These are phyloP conservation scores for Penicillium angulare DNA, from an alignment of 495 filamentous ascomycete genomes.

Conservation along the genomic window DNA sequence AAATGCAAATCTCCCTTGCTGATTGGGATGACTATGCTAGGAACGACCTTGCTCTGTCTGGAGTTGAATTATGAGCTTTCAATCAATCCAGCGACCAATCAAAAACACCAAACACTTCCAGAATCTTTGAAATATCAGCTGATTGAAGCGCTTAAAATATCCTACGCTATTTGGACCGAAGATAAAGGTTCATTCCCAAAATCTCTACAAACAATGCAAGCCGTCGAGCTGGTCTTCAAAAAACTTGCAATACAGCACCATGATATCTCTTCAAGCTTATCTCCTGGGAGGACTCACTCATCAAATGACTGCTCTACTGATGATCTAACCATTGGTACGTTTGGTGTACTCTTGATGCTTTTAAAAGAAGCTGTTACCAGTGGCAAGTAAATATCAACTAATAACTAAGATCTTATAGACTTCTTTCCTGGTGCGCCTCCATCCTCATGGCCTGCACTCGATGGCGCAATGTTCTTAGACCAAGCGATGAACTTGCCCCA, in stretches of 20 bases:
- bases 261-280: neutral
- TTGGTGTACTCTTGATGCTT: neutral
- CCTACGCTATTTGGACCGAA: constrained; percentile 65
- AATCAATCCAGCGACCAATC: neutral
- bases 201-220: constrained; percentile 65
- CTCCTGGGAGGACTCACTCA: neutral
- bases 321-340: neutral
- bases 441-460: neutral
- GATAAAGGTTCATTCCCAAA: constrained; percentile 64
- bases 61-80: constrained; percentile 21
- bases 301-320: neutral
- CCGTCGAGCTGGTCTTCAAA: constrained; percentile 63
- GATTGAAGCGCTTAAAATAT: constrained; percentile 60
- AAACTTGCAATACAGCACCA: constrained; percentile 49
- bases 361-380: neutral
- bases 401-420: neutral
- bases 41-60: constrained; percentile 36
- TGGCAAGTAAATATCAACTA: neutral
- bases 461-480: constrained; percentile 6
- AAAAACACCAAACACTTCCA: constrained; percentile 9
- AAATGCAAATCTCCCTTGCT: constrained; percentile 28
- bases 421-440: neutral
- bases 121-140: constrained; percentile 59
- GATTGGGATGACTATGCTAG: constrained; percentile 35
- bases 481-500: constrained; percentile 1